phyloP scores from a whole-genome alignment of 1,139 yeast species.

The Sugiyamaella pinicola region DNA sequence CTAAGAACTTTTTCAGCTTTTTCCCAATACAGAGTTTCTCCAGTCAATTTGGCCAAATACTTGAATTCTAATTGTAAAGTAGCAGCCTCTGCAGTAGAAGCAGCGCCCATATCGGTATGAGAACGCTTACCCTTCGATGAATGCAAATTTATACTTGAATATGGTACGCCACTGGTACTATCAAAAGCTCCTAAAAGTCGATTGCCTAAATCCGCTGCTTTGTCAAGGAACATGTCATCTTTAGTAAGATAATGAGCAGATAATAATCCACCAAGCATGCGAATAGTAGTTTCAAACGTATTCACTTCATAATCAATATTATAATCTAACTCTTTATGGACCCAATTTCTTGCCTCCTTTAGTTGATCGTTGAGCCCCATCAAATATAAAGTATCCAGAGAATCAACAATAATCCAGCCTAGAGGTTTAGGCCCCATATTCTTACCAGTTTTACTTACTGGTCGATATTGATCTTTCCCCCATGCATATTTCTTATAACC shows the following conservation, averaged over 20 bases:
- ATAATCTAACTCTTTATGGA: slow-evolving; percentile 57
- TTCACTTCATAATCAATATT: slow-evolving; percentile 75
- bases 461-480: slow-evolving; percentile 74
- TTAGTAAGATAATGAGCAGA: slow-evolving; percentile 76
- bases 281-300: slow-evolving; percentile 88
- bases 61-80: slow-evolving; percentile 89
- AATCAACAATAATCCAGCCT: slow-evolving; percentile 95
- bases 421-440: slow-evolving; percentile 83
- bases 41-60: slow-evolving; percentile 77
- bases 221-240: slow-evolving; percentile 71
- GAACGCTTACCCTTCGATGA: slow-evolving; percentile 61
- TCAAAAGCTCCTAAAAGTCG: slow-evolving; percentile 65
- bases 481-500: slow-evolving; percentile 78
- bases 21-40: slow-evolving; percentile 77
- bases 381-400: slow-evolving; percentile 78
- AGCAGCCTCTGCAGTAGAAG: slow-evolving; percentile 89
- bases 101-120: slow-evolving; percentile 66
- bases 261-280: slow-evolving; percentile 90
- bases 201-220: slow-evolving; percentile 69
- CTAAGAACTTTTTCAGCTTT: slow-evolving; percentile 70
- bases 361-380: slow-evolving; percentile 77
- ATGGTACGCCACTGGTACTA: slow-evolving; percentile 69
- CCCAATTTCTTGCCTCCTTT: slow-evolving; percentile 71
- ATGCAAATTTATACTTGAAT: slow-evolving; percentile 71
- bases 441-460: slow-evolving; percentile 61